phyloP scores from a whole-genome alignment of 2,329 filamentous ascomycete species.

The Cordyceps cateniannulata region DNA sequence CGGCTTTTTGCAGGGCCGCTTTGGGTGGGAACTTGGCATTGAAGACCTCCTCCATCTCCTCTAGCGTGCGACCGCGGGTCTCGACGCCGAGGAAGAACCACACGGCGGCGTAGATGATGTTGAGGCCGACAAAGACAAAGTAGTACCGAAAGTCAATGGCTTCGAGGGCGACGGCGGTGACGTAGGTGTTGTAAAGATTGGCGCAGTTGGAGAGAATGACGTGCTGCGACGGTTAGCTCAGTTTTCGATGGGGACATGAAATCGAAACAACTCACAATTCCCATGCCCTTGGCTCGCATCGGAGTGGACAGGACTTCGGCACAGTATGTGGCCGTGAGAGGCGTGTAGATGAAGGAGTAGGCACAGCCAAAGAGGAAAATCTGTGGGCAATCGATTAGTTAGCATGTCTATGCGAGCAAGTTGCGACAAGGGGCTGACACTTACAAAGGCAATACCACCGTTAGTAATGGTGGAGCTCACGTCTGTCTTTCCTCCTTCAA shows the following conservation, averaged over 20 bases:
- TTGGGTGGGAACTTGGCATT: conserved; percentile 30
- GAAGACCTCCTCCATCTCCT: conserved; percentile 39
- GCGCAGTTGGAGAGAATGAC: conserved; percentile 25
- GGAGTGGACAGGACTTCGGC: conserved; percentile 27
- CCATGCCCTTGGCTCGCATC: conserved; percentile 30
- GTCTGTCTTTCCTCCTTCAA: conserved; percentile 27
- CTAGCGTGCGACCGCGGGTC: conserved; percentile 30
- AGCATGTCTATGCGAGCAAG: not conserved
- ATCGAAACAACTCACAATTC: conserved; percentile 20
- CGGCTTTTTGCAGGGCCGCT: conserved; percentile 28
- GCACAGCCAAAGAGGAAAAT: conserved; percentile 48
- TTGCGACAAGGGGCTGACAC: not conserved
- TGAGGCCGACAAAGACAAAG: conserved; percentile 26
- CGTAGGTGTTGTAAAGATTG: conserved; percentile 27
- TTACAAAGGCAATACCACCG: conserved; percentile 40
- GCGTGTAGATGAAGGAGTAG: conserved; percentile 46
- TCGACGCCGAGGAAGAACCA: conserved; percentile 27
- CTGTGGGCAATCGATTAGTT: conserved; percentile 11
- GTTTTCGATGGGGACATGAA: too few species aligned
- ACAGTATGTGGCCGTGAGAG: conserved; percentile 33
- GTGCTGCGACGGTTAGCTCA: not conserved
- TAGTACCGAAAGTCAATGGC: conserved; percentile 26
- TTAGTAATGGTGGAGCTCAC: conserved; percentile 31
- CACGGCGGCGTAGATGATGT: conserved; percentile 21
- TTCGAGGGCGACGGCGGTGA: conserved; percentile 25